Percentiles rank a stretch among this genome's conserved stretches.
Conservation (phyloP, 164 flowering plant genomes). For the Chimonanthus praecox region DNA sequence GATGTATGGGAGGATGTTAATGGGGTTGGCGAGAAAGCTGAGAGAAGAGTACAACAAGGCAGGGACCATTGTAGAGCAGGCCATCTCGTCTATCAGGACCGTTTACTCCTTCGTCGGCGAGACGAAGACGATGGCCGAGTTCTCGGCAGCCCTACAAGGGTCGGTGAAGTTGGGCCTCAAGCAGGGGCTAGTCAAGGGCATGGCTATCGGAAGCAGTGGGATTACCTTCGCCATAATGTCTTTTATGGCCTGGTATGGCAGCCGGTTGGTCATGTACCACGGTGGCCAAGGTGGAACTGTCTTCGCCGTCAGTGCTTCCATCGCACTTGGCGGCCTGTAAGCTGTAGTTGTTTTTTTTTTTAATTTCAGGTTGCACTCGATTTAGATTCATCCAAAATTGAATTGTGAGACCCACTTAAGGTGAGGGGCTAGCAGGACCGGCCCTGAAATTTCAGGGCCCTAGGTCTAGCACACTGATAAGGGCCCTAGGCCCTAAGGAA, state of each 20-base stretch:
- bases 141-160: constrained; percentile 58
- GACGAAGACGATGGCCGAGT: constrained; percentile 43
- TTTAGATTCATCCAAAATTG: no score
- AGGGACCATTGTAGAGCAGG: constrained; percentile 65
- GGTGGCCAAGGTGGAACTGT: constrained; percentile 70
- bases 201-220: constrained; percentile 83
- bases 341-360: neutral
- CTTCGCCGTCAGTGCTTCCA: constrained; percentile 64
- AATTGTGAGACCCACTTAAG: no score
- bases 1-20: constrained; percentile 62
- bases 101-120: constrained; percentile 88
- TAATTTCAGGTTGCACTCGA: no score
- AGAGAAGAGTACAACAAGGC: constrained; percentile 67
- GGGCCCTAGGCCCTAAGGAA: no score
- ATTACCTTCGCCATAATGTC: constrained; percentile 69
- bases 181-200: constrained; percentile 78
- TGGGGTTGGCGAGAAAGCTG: constrained; percentile 53
- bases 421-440: no score
- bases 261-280: constrained; percentile 72
- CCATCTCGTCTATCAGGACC: constrained; percentile 69
- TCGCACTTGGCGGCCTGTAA: constrained; percentile 78
- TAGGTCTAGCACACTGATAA: no score
- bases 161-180: constrained; percentile 58
- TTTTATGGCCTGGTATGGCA: constrained; percentile 74
- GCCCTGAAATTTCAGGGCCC: no score